Conservation (phyloP, 164 flowering plant genomes). For the Warburgia ugandensis region DNA sequence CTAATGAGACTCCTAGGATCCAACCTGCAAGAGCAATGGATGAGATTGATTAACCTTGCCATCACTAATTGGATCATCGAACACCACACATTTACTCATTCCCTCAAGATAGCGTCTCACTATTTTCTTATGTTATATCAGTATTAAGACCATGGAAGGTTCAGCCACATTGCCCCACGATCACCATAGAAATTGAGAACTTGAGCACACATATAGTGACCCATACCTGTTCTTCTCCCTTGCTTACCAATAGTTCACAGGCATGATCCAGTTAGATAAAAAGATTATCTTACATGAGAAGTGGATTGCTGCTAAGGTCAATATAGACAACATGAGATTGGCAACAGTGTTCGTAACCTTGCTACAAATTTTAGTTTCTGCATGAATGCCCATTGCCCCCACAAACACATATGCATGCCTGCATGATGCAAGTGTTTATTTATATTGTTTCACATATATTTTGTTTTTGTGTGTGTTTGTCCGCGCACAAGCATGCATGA, state of each 20-base stretch:
- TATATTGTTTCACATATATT: no score
- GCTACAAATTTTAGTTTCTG: no score
- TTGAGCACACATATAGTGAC: conserved; percentile 32
- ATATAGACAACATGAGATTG: conserved; percentile 77
- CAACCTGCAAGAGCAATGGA: conserved; percentile 78
- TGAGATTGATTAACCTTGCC: conserved; percentile 75
- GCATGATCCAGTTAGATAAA: conserved; percentile 71
- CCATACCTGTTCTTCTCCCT: conserved; percentile 63
- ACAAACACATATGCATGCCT: background rate
- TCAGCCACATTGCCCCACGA: conserved; percentile 73
- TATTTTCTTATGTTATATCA: conserved; percentile 65
- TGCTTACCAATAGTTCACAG: conserved; percentile 69
- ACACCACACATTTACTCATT: conserved; percentile 19
- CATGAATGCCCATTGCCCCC: background rate
- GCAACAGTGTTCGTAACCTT: no score
- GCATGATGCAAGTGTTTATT: background rate
- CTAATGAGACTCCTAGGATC: conserved; percentile 73
- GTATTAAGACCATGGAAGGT: conserved; percentile 75
- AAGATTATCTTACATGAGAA: conserved; percentile 35
- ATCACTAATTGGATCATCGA: conserved; percentile 72
- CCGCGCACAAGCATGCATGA: no score
- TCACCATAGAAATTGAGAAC: conserved; percentile 59
- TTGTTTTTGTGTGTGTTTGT: no score
- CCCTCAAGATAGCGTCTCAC: conserved; percentile 42
- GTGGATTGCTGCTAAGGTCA: conserved; percentile 55